phyloP scores from a whole-genome alignment of 805 yeast genomes.

The Brettanomyces naardenensis region DNA sequence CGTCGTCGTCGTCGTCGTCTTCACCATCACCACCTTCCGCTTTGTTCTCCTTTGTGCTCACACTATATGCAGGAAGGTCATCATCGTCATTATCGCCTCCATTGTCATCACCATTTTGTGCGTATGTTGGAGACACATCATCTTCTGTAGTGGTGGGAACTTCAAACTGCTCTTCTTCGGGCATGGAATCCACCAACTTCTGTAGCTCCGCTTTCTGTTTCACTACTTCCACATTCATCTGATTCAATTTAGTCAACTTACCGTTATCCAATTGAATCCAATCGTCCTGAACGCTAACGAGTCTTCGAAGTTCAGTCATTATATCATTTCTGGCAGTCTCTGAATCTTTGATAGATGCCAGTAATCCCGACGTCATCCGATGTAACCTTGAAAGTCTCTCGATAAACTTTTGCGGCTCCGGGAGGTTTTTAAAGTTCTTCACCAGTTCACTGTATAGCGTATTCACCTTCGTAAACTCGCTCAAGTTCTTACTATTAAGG shows the following conservation, averaged over 20 bases:
- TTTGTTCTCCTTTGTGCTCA: slow-evolving; percentile 5
- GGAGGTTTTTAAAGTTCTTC: slow-evolving; percentile 1
- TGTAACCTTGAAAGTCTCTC: background rate
- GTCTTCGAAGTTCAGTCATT: slow-evolving; percentile 18
- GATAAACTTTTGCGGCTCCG: slow-evolving; percentile 3
- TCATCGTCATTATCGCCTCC: slow-evolving; percentile 16
- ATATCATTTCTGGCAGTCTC: slow-evolving; percentile 13
- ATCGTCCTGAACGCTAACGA: slow-evolving; percentile 24
- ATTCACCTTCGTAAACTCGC: slow-evolving; percentile 3
- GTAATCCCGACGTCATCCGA: background rate
- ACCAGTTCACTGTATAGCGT: slow-evolving; percentile 2
- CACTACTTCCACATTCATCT: slow-evolving; percentile 11
- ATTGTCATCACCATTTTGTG: slow-evolving; percentile 5
- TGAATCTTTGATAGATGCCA: background rate
- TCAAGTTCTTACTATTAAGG: slow-evolving; percentile 2
- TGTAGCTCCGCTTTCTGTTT: slow-evolving; percentile 20
- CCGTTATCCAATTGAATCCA: slow-evolving; percentile 21
- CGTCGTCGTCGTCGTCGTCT: background rate
- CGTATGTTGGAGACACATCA: background rate
- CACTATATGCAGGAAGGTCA: slow-evolving; percentile 11
- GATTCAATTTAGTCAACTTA: slow-evolving; percentile 13
- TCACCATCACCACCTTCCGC: slow-evolving; percentile 6
- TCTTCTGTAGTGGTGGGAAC: slow-evolving; percentile 2
- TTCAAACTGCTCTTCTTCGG: slow-evolving; percentile 2
- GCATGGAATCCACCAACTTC: slow-evolving; percentile 9